Evolutionary conservation across 2,329 filamentous ascomycete species (phyloP).

Genomic region (Ascochyta lentis): DNA sequence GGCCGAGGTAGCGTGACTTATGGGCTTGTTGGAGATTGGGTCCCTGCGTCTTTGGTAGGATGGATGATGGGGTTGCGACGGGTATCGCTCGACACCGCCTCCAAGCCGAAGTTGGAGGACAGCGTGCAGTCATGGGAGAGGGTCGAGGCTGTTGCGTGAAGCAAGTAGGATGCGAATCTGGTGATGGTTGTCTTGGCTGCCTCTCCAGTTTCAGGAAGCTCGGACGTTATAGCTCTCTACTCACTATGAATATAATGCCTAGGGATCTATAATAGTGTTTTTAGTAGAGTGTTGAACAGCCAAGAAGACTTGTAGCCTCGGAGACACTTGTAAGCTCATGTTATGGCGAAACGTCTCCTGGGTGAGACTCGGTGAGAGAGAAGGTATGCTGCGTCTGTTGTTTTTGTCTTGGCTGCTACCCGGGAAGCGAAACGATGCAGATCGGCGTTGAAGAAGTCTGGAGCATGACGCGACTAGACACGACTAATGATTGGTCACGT

Average conservation of each 20-base stretch:
- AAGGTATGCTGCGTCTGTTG: too few species aligned
- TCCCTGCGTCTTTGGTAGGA: conserved; percentile 77
- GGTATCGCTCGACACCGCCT: conserved; percentile 50
- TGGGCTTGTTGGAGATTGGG: conserved; percentile 81
- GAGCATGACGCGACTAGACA: conserved; percentile 5
- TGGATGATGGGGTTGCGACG: conserved; percentile 89
- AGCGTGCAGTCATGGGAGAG: conserved; percentile 56
- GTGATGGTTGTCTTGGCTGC: conserved; percentile 2
- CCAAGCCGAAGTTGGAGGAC: conserved; percentile 50
- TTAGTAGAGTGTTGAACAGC: too few species aligned
- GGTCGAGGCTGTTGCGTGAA: conserved; percentile 12
- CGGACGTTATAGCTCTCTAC: too few species aligned
- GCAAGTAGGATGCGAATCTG: conserved; percentile 1
- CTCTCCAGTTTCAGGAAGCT: too few species aligned
- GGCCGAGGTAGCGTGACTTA: conserved; percentile 86
- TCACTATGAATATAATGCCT: too few species aligned
- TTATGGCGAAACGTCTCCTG: too few species aligned
- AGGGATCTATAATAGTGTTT: too few species aligned
- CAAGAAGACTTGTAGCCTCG: too few species aligned
- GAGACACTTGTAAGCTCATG: too few species aligned
- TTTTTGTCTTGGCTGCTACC: conserved; percentile 8
- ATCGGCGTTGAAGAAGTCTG: conserved; percentile 10
- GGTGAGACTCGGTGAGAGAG: too few species aligned
- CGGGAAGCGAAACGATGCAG: conserved; percentile 11
- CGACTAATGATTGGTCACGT: conserved; percentile 14